Base-by-base conservation (phyloP, 768 basidiomycete genomes). In the Lactifluus hygrophoroides region DNA sequence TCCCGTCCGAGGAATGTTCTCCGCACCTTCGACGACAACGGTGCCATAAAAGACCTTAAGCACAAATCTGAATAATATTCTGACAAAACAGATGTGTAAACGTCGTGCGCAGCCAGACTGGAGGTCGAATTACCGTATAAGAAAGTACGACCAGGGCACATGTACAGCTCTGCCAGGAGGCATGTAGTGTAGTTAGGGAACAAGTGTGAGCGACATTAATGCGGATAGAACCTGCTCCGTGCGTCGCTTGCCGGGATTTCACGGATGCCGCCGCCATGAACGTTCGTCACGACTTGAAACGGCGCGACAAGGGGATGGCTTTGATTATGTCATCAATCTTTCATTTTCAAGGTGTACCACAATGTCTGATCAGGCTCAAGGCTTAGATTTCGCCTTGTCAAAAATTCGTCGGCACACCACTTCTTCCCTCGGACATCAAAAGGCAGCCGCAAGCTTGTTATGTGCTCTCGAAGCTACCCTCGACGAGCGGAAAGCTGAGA, bases 41-140 rank as follows among this genome's bases (percentile, higher is more conserved):
- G 85, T 81, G 1, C 89, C 89, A 70, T 94, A 94, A 73, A 94
- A 94, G 61, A 93, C 88, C 69, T 89, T 89, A 66, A 94, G 82
- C 2, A 92, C 90, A 64, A 93, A 85, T 64, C 80, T 80, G 69
- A 90, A 91, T 28, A 90, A 74, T 17, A 83, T 67, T 35, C 88
- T 90, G 51, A 14, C 23, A 40, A 28, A 11, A 32, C 19, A 25
- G n/a, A 52, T 23, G 34, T 37, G 25, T 27, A 11, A 25, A 32
- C n/a, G 66, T 35, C 61, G 7, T 6, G 25, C 19, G 32, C 8
- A 34, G 19, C 3, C 2, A 13, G 28, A 30, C 47, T 19, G 38
- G 21, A 43, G n/a, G 19, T 49, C 38, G 49, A 61, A 71, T 32
- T 63, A 83, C 87, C 88, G 78, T 61, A 90, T 79, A 54, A 88